Evolutionary conservation across 2,329 filamentous ascomycete species (phyloP).

Genomic region (Chlorencoelia australis): DNA sequence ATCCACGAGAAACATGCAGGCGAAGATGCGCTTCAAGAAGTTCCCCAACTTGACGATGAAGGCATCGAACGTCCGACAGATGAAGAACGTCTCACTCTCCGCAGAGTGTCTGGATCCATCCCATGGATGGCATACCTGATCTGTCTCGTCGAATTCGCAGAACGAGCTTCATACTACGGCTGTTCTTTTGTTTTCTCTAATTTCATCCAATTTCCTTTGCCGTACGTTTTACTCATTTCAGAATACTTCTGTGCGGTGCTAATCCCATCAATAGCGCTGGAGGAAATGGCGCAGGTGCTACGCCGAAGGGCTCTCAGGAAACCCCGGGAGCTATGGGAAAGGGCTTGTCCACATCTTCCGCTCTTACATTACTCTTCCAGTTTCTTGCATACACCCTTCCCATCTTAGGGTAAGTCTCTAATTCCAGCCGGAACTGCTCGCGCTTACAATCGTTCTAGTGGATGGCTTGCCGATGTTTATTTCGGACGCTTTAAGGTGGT

Average conservation of each 20-base stretch:
- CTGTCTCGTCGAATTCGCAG: constrained; percentile 64
- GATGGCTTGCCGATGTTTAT: constrained; percentile 51
- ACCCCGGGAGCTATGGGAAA: constrained; percentile 48
- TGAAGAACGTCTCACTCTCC: constrained; percentile 50
- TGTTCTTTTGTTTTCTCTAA: constrained; percentile 50
- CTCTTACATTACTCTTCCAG: constrained; percentile 40
- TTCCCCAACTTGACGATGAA: constrained; percentile 3
- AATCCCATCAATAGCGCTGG: constrained; percentile 18
- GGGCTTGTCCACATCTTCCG: constrained; percentile 43
- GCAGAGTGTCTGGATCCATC: constrained; percentile 53
- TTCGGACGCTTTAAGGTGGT: constrained; percentile 59
- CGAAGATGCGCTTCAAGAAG: no score
- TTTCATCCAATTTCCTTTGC: constrained; percentile 51
- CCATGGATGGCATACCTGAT: constrained; percentile 60
- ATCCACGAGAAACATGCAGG: no score
- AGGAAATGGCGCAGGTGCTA: constrained; percentile 32
- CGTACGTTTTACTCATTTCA: constrained; percentile 19
- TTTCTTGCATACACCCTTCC: constrained; percentile 37
- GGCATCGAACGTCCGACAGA: constrained; percentile 32
- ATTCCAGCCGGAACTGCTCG: constrained; percentile 28
- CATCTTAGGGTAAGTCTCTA: constrained; percentile 19
- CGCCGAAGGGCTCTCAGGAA: constrained; percentile 21
- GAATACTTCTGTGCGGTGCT: neutral
- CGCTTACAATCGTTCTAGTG: constrained; percentile 26
- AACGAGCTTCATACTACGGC: constrained; percentile 71